These are phyloP conservation scores for Sclerotinia sclerotiorum DNA, from an alignment of 2,329 filamentous ascomycete species.

Conservation along the genomic window DNA sequence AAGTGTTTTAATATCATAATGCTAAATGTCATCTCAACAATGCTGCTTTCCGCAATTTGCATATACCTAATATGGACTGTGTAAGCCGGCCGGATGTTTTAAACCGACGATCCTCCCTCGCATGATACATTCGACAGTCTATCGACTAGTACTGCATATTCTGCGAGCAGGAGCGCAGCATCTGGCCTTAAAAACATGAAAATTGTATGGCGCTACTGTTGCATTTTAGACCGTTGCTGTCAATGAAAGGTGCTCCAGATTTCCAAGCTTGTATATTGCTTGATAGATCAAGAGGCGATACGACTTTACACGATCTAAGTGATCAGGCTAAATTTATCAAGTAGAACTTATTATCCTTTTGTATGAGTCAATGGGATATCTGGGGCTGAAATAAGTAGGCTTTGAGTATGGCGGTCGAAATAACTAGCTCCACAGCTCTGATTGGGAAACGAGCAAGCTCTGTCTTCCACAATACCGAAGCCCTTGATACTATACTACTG, in stretches of 20 bases:
- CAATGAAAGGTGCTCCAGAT: too few relatives aligned
- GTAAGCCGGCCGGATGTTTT: neutral
- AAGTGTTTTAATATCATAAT: slow-evolving; percentile 15
- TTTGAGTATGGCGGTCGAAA: too few relatives aligned
- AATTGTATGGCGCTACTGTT: neutral
- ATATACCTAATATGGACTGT: neutral
- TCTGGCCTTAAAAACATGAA: neutral
- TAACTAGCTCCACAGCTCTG: too few relatives aligned
- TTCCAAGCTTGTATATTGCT: neutral
- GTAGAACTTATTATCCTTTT: neutral
- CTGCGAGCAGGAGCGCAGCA: neutral
- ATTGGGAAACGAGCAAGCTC: neutral
- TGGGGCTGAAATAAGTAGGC: too few relatives aligned
- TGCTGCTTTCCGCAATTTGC: neutral
- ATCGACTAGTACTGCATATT: neutral
- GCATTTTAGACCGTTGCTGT: too few relatives aligned
- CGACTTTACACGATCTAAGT: neutral
- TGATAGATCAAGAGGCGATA: neutral
- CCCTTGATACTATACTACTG: neutral
- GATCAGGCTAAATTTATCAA: neutral
- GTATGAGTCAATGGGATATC: neutral
- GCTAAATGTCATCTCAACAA: neutral
- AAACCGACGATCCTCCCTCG: neutral
- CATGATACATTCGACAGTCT: neutral
- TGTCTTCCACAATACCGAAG: neutral